These are phyloP conservation scores for Dioscorea cayenensis DNA, from an alignment of 116 monocot genomes.

Conservation along the genomic window DNA sequence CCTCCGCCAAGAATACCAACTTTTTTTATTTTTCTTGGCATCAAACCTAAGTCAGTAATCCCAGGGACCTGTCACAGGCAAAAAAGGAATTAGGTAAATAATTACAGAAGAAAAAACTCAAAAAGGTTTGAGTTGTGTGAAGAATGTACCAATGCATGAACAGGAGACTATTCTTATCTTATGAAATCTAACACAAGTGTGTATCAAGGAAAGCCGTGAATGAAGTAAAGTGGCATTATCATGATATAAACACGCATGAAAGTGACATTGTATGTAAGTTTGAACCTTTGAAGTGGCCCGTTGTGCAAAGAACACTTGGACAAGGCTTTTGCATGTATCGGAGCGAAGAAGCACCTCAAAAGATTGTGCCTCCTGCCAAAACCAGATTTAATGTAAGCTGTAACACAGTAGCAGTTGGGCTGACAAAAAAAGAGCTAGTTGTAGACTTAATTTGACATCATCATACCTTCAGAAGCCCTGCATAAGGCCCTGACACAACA, in stretches of 20 bases:
- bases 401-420: too few relatives aligned
- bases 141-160: too few relatives aligned
- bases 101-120: background rate
- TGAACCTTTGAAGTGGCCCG: conserved; percentile 85
- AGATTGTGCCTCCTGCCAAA: conserved; percentile 70
- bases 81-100: background rate
- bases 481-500: conserved; percentile 76
- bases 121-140: too few relatives aligned
- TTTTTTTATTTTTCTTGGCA: conserved; percentile 62
- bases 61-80: conserved; percentile 63
- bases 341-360: conserved; percentile 58
- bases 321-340: conserved; percentile 78
- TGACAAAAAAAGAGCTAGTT: background rate
- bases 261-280: background rate
- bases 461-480: conserved; percentile 83
- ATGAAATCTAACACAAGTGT: too few relatives aligned
- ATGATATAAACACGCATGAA: background rate
- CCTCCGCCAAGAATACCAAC: conserved; percentile 97
- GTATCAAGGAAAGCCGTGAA: background rate
- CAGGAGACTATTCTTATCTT: too few relatives aligned
- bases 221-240: background rate
- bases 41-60: conserved; percentile 64
- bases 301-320: conserved; percentile 88
- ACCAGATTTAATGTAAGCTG: background rate
- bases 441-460: background rate